Base-by-base conservation (phyloP, 768 basidiomycete species). In the Leccinum pellstonianum region DNA sequence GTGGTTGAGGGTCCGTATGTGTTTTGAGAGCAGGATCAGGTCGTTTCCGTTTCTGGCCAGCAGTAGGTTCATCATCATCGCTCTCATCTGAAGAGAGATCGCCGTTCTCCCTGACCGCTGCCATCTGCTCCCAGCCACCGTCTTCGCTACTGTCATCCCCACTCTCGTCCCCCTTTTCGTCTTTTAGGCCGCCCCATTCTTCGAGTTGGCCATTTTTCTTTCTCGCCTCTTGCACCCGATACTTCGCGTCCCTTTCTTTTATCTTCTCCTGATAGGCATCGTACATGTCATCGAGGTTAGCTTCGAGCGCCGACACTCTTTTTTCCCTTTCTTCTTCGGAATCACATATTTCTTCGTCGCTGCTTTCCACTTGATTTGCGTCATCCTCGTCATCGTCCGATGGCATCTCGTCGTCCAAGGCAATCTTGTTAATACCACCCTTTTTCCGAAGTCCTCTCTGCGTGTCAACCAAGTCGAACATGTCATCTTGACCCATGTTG, bases 271-370 rank as follows among this genome's bases (percentile, higher is more conserved):
- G 88, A 74, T 97, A 99, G 17, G 86, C 81, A 63, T 94, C 87
- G 76, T 99, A 98, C 65, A 98, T 75, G 5, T 82, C 86, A 68
- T 98, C 95, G 59, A 99, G 77, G 66, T 94, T 90, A n/a, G 78
- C 85, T 72, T 98, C 97, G 15, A 98, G 81, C 4, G 66, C 78
- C 2, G 71, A 75, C 14, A 88, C 73, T 69, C 83, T 86, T 64
- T 71, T 75, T 62, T 90, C 86, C 50, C 78, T 75, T 70, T 93
- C 94, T 63, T 91, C 90, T 17, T 89, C 90, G 14, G 79, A 79
- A 64, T 85, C 86, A 50, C 84, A 70, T 1, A 74, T 73, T 55
- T 82, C 80, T 21, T 79, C 77, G n/a, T 75, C 73, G 11, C 70
- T 74, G n/a, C 64, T 70, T 29, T 64, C 67, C 15, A 35, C 11